Conservation (phyloP, 768 basidiomycete genomes). For the Rhizopogon roseolus region DNA sequence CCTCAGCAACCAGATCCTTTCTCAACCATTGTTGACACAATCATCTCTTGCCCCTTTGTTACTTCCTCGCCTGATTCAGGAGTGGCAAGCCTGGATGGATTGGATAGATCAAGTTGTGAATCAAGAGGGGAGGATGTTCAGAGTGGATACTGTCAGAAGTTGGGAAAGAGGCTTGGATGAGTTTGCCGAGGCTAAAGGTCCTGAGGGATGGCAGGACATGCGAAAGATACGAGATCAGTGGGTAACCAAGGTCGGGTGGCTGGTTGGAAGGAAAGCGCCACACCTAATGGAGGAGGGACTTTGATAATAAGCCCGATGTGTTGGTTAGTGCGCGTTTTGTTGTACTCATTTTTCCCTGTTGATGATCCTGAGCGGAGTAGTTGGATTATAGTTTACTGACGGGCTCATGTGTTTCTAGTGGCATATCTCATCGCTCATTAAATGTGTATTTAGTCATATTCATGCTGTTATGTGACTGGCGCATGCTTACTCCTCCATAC, state of each 20-base stretch:
- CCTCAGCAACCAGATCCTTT: constrained; percentile 61
- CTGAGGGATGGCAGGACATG: constrained; percentile 36
- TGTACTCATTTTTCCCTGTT: constrained; percentile 1
- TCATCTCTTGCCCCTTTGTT: constrained; percentile 52
- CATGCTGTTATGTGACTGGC: not conserved
- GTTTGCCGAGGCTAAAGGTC: constrained; percentile 50
- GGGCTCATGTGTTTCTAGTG: not conserved
- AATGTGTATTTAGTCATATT: not conserved
- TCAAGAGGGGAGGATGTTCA: constrained; percentile 73
- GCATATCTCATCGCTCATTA: not conserved
- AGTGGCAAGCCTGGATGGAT: constrained; percentile 78
- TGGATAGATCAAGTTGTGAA: constrained; percentile 69
- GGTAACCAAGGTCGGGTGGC: constrained; percentile 76
- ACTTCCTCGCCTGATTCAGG: constrained; percentile 59
- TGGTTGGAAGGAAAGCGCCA: constrained; percentile 45
- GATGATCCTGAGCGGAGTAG: constrained; percentile 1
- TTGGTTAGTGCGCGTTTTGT: not conserved
- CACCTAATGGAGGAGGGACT: constrained; percentile 28
- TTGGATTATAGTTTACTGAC: constrained; percentile 1
- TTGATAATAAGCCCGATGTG: constrained; percentile 1
- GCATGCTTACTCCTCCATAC: not conserved
- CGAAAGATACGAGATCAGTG: constrained; percentile 55
- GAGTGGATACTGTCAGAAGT: constrained; percentile 56
- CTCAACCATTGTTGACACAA: constrained; percentile 65
- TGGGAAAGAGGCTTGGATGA: constrained; percentile 73